Evolutionary conservation across 768 basidiomycete species (phyloP), one percentile per base, ranked within the genome.

Genomic region (Serendipita sp.): DNA sequence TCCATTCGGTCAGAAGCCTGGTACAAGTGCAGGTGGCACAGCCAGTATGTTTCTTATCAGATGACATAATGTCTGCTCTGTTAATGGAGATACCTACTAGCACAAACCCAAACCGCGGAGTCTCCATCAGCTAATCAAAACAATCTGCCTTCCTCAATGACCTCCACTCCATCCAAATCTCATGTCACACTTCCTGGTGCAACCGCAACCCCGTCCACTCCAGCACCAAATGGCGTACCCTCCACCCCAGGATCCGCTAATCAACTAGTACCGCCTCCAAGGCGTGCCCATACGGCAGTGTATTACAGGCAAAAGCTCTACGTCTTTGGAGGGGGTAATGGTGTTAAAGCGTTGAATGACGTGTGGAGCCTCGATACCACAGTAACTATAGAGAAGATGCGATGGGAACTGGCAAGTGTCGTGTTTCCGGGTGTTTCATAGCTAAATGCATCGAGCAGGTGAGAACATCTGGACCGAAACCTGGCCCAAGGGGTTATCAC

Each of bases 281-380:
- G 94, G 7, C 84, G 94, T 32, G 92, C 94, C 1, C 94, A 97
- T 73, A 89, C 91, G 0, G 83, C 90, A 0, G 87, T 93, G 13
- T 75, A 84, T 24, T 85, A 91, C 70, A 76, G 77, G 34, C 78
- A 80, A 65, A 86, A 82, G 71, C 80, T 97, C 0, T 90, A 88
- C 77, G 75, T 96, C 2, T 96, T 95, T 70, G 94, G 92, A 5
- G 92, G 94, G n/a, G 93, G 94, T 2, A 94, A 92, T 66, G 94
- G 94, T 0, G 78, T 86, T 76, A 82, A 81, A n/a, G 92, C 94
- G 0, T 78, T 96, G 64, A 89, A 90, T 69, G 93, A 96, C 72
- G 76, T 94, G 18, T 95, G 92, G 92, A 83, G 86, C 15, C 76
- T 95, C 28, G 90, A 95, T 65, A 79, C 75, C 38, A 75, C 77